Evolutionary conservation across 805 yeast species (phyloP).

Genomic region (Hanseniaspora lindneri): DNA sequence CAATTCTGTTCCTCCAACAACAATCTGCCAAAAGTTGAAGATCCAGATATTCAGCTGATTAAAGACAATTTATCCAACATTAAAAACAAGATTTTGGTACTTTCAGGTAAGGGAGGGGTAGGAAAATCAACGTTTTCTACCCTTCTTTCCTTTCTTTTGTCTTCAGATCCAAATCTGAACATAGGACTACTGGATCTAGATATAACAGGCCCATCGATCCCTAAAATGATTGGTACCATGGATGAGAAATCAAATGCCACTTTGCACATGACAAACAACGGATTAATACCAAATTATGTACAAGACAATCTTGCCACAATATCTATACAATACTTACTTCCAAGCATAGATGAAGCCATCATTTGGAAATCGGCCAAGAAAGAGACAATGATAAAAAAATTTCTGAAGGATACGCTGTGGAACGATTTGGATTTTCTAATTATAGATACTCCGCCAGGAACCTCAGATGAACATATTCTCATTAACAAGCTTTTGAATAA

Average conservation of each 20-base stretch:
- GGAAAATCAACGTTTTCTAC: conserved; percentile 95
- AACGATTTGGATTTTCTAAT: conserved; percentile 73
- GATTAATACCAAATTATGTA: conserved; percentile 95
- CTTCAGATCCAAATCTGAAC: conserved; percentile 60
- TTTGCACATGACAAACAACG: conserved; percentile 78
- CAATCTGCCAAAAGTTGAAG: conserved; percentile 76
- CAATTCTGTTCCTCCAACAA: conserved; percentile 59
- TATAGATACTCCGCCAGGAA: conserved; percentile 97
- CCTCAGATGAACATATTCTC: conserved; percentile 91
- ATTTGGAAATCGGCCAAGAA: conserved; percentile 98
- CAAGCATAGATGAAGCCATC: conserved; percentile 82
- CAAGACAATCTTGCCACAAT: conserved; percentile 90
- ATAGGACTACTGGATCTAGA: conserved; percentile 96
- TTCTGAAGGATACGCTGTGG: conserved; percentile 92
- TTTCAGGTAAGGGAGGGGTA: conserved; percentile 87
- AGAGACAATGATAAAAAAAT: conserved; percentile 83
- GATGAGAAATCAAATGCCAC: conserved; percentile 57
- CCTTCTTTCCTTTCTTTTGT: conserved; percentile 93
- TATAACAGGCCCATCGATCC: conserved; percentile 95
- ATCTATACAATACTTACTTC: conserved; percentile 91
- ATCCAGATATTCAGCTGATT: conserved; percentile 76
- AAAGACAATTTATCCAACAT: conserved; percentile 51
- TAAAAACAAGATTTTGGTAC: conserved; percentile 71
- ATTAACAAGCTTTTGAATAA: conserved; percentile 69
- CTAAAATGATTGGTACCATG: conserved; percentile 67